Evolutionary conservation across 1,139 yeast genomes (phyloP), one percentile per base, ranked within the genome.

Genomic region (Yamadazyma dushanensis): DNA sequence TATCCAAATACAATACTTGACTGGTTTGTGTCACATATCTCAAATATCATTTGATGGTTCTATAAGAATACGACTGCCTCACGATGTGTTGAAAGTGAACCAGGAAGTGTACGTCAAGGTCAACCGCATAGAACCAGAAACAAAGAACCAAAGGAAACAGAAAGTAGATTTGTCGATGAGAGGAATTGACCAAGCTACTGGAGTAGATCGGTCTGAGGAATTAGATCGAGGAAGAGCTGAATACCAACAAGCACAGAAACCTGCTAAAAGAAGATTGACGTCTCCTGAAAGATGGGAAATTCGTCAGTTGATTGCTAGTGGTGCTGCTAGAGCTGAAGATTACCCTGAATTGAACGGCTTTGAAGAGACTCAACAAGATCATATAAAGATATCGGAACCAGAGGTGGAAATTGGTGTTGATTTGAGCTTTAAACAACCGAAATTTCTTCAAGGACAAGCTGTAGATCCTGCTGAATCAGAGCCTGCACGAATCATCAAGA

Each of bases 261-360:
- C 26, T 8, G 22, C 9, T 15, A 59, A 66, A 38, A 69, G 80
- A 47, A 63, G 87, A 34, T 57, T 83, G 25, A 82, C 94, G 0
- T 83, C 95, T 0, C 95, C 95, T 1, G 97, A 90, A 56, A 63
- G 90, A 39, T 90, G 96, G 96, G 97, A 90, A 51, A 73, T 87
- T 35, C 69, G 86, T 22, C 97, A 90, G 51, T 64, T 87, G 22
- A 82, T 84, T 23, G 84, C 94, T 0, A 79, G 94, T 3, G 95
- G 95, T 2, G 92, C 77, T 0, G 78, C 79, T 0, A 70, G 80
- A 2, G 77, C 83, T 0, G 72, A 79, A 9, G 92, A 83, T 41
- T 81, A 81, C 49, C 92, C 92, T 2, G 94, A 83, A 36, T 57
- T 83, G 1, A 49, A 51, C 25, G 56, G 44, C 2, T 45, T 41